Percentiles rank a stretch among this genome's conserved stretches.
Evolutionary conservation across 2,329 filamentous ascomycete species (phyloP).

Genomic region (Allantophomopsis lycopodina): DNA sequence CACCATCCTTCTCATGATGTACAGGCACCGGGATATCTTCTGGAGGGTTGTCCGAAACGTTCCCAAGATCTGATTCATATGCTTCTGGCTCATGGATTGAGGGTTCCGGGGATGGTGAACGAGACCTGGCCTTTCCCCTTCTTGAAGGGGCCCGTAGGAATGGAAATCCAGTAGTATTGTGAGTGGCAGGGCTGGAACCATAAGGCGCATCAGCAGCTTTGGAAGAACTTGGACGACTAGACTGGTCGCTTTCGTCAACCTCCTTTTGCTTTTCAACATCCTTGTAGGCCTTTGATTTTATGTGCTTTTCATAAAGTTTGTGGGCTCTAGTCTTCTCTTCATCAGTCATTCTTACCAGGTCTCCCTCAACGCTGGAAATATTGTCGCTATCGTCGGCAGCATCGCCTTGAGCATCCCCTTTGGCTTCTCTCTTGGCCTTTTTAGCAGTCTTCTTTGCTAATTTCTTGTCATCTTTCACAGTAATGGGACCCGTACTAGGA

Average conservation of each 20-base stretch:
- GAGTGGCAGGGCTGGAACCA: constrained; percentile 4
- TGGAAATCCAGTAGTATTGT: constrained; percentile 30
- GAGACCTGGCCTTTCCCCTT: constrained; percentile 3
- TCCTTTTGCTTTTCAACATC: not conserved
- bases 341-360: not conserved
- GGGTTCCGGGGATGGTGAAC: constrained; percentile 1
- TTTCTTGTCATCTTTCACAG: constrained; percentile 8
- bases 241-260: not conserved
- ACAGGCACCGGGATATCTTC: constrained; percentile 4
- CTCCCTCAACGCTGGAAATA: not conserved
- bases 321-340: not conserved
- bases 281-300: not conserved
- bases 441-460: constrained; percentile 10
- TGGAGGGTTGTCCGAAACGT: not conserved
- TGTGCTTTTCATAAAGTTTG: not conserved
- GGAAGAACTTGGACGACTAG: not conserved
- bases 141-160: constrained; percentile 27
- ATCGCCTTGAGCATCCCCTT: not conserved
- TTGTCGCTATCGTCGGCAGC: not conserved
- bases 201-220: not conserved
- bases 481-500: too few relatives aligned
- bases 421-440: not conserved
- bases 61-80: not conserved
- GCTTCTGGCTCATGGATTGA: constrained; percentile 1
- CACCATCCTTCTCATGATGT: constrained; percentile 9